Base-by-base conservation (phyloP, 306 rosid genomes). In the Oemleria cerasiformis region DNA sequence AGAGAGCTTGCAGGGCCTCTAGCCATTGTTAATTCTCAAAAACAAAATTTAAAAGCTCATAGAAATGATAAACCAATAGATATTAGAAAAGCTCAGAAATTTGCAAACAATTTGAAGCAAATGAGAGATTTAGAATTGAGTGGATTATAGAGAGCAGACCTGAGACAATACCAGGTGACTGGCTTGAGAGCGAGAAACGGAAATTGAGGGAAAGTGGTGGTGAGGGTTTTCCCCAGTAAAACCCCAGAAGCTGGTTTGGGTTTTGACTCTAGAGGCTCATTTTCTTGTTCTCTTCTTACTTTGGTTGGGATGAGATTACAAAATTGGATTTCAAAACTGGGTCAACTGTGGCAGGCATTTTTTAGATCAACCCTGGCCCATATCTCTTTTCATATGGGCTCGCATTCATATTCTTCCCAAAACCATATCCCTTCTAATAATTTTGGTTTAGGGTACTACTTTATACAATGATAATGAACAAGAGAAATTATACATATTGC, bases 1-100 rank as follows among this genome's bases (percentile, higher is more conserved):
- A 88, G 70, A 53, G 82, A 76, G 59, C 83, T 71, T 61, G 82
- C 81, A 67, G 81, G 73, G 56, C 86, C 90, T 82, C 83, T 84
- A 8, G 89, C 86, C 97, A 92, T 89, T 84, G 67, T 47, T 79
- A 60, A 44, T 63, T 30, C 68, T 42, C 73, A 50, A 40, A 9
- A 43, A 21, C 3, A 47, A 39, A 47, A 42, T 25, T 12, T 21
- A 59, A 12, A 61, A 25, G 30, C 50, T 58, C 43, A 58, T 30
- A 9, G 4, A 74, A 36, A 23, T 30, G 42, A 51, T 8, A 34
- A 73, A 71, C 21, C 61, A 71, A 75, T 48, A 25, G 34, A 5
- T 9, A 25, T 40, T 1, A 14, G 48, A 20, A 61, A 34, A 60
- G 6, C 25, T 43, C 45, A 34, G 41, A 68, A 63, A 50, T 51